Evolutionary conservation across 768 basidiomycete genomes (phyloP).

Genomic region (Strobilomyces confusus): DNA sequence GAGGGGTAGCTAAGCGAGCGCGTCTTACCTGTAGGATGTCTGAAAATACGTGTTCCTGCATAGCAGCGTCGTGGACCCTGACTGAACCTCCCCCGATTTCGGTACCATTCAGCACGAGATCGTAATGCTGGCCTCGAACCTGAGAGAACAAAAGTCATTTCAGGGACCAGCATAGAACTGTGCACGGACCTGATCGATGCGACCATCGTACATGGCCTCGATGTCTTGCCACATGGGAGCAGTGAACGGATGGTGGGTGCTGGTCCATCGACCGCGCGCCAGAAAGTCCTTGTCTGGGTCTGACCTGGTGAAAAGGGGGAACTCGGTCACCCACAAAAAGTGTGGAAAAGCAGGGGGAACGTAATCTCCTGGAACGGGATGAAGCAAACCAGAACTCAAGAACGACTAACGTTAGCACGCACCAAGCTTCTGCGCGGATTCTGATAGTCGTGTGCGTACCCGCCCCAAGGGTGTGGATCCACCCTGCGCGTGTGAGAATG

Average conservation of each 20-base stretch:
- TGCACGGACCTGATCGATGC: constrained; percentile 50
- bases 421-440: constrained; percentile 66
- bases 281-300: constrained; percentile 87
- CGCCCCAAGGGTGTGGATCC: constrained; percentile 82
- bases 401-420: constrained; percentile 18
- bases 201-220: constrained; percentile 65
- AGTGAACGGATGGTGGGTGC: constrained; percentile 94
- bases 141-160: constrained; percentile 28
- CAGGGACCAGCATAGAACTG: background rate
- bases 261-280: constrained; percentile 85
- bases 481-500: constrained; percentile 50
- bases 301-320: constrained; percentile 84
- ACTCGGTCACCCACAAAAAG: constrained; percentile 95
- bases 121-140: constrained; percentile 95
- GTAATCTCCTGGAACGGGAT: constrained; percentile 47
- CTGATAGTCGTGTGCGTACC: constrained; percentile 60
- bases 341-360: constrained; percentile 57
- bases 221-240: constrained; percentile 93
- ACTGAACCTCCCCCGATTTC: constrained; percentile 96
- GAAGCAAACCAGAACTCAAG: constrained; percentile 1
- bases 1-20: constrained; percentile 4
- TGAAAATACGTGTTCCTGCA: constrained; percentile 82
- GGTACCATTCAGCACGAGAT: constrained; percentile 89
- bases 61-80: constrained; percentile 79
- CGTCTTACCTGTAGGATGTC: constrained; percentile 69